Evolutionary conservation across 78 protist genomes (phyloP), one percentile per base, ranked within the genome.

Genomic region (Cyanophora paradoxa): DNA sequence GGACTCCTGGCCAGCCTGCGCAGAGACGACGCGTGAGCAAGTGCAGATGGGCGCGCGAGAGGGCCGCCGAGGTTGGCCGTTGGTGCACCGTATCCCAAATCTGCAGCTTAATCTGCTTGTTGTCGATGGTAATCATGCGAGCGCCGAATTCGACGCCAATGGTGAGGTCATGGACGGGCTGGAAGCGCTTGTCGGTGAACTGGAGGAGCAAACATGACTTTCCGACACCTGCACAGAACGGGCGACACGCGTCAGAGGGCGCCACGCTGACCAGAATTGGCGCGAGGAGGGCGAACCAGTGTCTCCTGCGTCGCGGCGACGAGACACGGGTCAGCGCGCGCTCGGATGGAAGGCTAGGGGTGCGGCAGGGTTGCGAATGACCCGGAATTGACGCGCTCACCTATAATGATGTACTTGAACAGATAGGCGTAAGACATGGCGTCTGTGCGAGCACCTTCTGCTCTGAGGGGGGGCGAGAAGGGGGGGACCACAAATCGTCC

Each of bases 101-200:
- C 72, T 95, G 98, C 40, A 97, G 72, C 78, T 97, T 97, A 63
- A 97, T 80, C 30, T 87, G 89, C 54, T 90, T 82, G 48, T 39
- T 30, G 48, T 94, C 95, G 24, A 97, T 76, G 6, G 79, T 67
- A 34, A 97, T 73, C 80, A 85, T 88, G 24, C 98, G 77, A 1
- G 97, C 90, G 20, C 98, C 98, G 41, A 97, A 97, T 64, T 97
- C 99, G 3, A 97, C 99, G 48, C 74, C 99, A 33, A 97, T 97
- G 19, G 99, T 97, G 37, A 92, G 86, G 57, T 95, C 98, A 62
- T 94, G 96, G 30, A 87, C 89, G 13, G 97, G 97, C 72, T 89
- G 88, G 66, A 97, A 97, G 20, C 96, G 78, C 67, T 94, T 92
- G 77, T 97, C 98, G 2, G 96, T 89, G 82, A 95, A 94, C 79